Conservation (phyloP, 2,329 filamentous ascomycete genomes). For the Elsinoe necatrix region DNA sequence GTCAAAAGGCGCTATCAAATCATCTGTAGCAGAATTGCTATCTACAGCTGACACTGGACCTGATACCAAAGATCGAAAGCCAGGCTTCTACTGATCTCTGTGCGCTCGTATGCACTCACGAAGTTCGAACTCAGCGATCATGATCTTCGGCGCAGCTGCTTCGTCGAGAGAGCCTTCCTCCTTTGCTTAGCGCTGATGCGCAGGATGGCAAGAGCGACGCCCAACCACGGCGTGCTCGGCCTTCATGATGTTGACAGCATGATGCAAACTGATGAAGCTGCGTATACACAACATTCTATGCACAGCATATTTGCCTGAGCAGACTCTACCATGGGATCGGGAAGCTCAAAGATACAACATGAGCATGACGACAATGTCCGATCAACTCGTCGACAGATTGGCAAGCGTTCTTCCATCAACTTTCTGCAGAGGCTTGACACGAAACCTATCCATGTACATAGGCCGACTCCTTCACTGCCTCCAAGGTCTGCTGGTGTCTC, state of each 20-base stretch:
- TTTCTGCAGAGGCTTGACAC: conserved; percentile 13
- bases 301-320: background rate
- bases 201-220: background rate
- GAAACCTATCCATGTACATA: background rate
- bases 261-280: no score
- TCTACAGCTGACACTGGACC: background rate
- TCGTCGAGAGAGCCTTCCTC: no score
- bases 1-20: background rate
- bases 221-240: no score
- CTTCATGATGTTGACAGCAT: no score
- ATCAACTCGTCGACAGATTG: conserved; percentile 8
- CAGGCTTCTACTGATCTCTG: conserved; percentile 14
- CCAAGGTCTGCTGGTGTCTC: background rate
- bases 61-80: conserved; percentile 1
- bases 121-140: background rate
- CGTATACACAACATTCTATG: background rate
- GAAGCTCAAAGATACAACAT: conserved; percentile 1
- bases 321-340: background rate
- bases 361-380: background rate
- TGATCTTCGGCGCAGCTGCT: no score
- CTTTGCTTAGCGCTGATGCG: no score
- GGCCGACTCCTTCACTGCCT: background rate
- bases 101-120: background rate
- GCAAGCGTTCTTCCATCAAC: conserved; percentile 15
- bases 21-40: background rate